Evolutionary conservation across 2,329 filamentous ascomycete species (phyloP), one percentile per base, ranked within the genome.

Genomic region (Epichloe coenophiala): DNA sequence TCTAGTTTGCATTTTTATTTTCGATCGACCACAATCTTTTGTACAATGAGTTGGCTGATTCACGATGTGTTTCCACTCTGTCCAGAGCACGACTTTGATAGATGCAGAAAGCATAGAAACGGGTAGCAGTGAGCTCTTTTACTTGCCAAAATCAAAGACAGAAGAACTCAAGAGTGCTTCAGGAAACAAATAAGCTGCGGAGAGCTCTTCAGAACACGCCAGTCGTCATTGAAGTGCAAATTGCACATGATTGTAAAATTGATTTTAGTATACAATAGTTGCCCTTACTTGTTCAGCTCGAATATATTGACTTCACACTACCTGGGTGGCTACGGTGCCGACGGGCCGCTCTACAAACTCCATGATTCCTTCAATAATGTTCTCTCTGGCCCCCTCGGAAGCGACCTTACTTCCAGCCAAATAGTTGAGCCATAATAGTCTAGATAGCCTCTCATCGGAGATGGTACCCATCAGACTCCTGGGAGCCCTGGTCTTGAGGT

Each of bases 361-460:
- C 74, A 97, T 83, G 54, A 95, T 78, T 0, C 93, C 93, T 45
- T 94, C 81, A 3, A 95, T 85, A 47, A 98, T 85, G 58, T 78
- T 94, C 67, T 81, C 75, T 57, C 91, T 77, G 15, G 89, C 87
- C 3, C 77, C 74, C 65, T 95, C 88, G 55, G 88, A 94, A 33
- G 89, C 89, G 9, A 96, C 89, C 60, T 83, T 88, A 64, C 80
- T 85, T 0, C 93, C 93, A 4, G 81, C 88, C 35, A 98, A 72
- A 67, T 95, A 98, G 58, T 90, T 85, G 63, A 96, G 69, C 91
- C 91, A 97, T 21, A 97, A 70, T 53, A 91, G 70, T 52, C 86
- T 79, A 51, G 85, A 84, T 12, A 98, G 73, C 49, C 91, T 74
- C 70, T 93, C 86, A 61, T 97, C 93, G 0, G 67, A 60, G 1